Evolutionary conservation across 441 rosid genomes (phyloP), one percentile per base, ranked within the genome.

Genomic region (Eutrema salsugineum): DNA sequence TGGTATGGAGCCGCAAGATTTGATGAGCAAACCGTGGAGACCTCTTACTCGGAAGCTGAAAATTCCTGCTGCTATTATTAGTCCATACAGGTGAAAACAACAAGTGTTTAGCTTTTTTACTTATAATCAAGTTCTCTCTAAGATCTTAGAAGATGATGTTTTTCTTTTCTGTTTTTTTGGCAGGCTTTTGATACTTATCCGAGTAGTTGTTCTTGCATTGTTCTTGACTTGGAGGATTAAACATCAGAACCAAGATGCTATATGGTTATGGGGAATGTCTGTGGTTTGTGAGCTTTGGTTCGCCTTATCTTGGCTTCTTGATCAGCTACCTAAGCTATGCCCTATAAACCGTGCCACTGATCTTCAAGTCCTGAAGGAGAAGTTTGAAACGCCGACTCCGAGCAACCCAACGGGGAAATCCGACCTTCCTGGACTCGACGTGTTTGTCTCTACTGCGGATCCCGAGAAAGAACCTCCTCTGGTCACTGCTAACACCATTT

Each of bases 211-310:
- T 55, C 90, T 92, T 63, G 90, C 70, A 35, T 73, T 92, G 84
- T 92, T 92, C 76, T 75, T 92, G 85, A 36, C 57, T 44, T 92
- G 98, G 98, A 88, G 98, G 72, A 48, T 90, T 47, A 53, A 43
- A 5, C 59, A 92, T 79, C 83, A 69, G 33, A 92, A 92, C 67
- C 66, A 40, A 0, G 91, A 92, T 54, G 98, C 98, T 14, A 36
- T 90, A 57, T 92, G 98, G 97, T 80, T 92, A 16, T 92, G 98
- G 98, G 97, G 95, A 50, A 92, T 92, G 98, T 92, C 97, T 47
- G 91, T 92, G 48, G 97, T 92, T 50, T 92, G 98, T 70, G 98
- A 92, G 77, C 68, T 92, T 33, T 92, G 98, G 98, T 92, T 92
- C 59, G 97, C 98, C 55, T 85, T 92, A 66, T 90, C 98, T 15